Evolutionary conservation across 176 grass and related monocot genomes (phyloP), one percentile per base, ranked within the genome.

Genomic region (Avena sativa): DNA sequence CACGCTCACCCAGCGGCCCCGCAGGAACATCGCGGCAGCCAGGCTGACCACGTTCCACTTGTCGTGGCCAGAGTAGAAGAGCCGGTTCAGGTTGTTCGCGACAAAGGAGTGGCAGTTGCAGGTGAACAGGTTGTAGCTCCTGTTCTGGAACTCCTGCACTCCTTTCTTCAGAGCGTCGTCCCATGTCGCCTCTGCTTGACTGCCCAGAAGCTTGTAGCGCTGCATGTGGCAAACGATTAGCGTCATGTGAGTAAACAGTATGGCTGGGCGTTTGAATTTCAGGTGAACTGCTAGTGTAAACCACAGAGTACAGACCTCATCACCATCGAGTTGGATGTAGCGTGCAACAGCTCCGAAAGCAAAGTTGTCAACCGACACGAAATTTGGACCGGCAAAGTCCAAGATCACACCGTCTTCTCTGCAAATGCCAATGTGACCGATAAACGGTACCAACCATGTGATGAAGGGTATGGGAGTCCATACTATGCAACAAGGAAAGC

Each of bases 51-150:
- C 96, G 40, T 96, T 98, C 93, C 96, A 98, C 70, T 85, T 91
- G 66, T 93, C 90, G 10, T 96, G 92, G 9, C 89, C 92, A 0
- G 76, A 56, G 51, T 96, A 94, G 44, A 88, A 86, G 63, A 98
- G 19, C 53, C 92, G 57, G 83, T 98, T 98, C 71, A 98, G 88
- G 76, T 89, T 96, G 75, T 98, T 96, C 10, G 68, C 93, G 0
- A 98, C 96, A 9, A 98, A 98, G 74, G 96, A 98, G 83, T 98
- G 96, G 23, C 96, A 98, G 38, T 98, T 98, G 90, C 96, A 98
- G 65, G 93, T 96, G 84, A 98, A 96, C 12, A 98, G 80, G 76
- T 89, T 98, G 85, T 98, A 98, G 52, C 76, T 91, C 82, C 90
- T 92, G 90, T 93, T 88, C 63, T 98, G 96, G 80, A 94, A 98